phyloP scores from a whole-genome alignment of 129 eudicot genomes.

The Glebionis coronaria region DNA sequence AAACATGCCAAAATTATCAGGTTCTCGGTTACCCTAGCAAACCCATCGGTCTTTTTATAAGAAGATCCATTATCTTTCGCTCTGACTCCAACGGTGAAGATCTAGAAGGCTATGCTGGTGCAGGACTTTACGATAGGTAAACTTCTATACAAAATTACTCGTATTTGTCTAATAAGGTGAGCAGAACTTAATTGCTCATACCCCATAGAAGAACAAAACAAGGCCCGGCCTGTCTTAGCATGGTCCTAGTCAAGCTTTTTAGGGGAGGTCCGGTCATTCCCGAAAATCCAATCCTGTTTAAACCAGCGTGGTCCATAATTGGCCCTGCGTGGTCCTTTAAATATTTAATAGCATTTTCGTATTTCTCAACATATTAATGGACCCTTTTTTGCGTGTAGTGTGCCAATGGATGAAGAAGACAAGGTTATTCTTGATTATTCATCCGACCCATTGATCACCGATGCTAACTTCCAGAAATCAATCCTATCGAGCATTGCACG shows the following conservation, averaged over 20 bases:
- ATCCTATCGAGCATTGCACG: slow-evolving; percentile 74
- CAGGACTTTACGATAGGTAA: slow-evolving; percentile 99
- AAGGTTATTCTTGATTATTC: slow-evolving; percentile 87
- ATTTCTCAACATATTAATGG: neutral
- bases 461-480: slow-evolving; percentile 55
- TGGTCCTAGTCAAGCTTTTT: too few relatives aligned
- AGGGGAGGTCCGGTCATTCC: too few relatives aligned
- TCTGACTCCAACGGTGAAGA: slow-evolving; percentile 99
- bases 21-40: slow-evolving; percentile 98
- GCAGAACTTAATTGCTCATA: neutral
- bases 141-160: neutral
- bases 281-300: too few relatives aligned
- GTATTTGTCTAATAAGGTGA: neutral
- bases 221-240: neutral
- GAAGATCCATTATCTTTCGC: slow-evolving; percentile 83
- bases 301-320: too few relatives aligned
- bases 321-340: too few relatives aligned
- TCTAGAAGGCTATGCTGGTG: slow-evolving; percentile 99
- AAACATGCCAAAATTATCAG: slow-evolving; percentile 34
- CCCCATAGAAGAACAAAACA: neutral
- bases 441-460: slow-evolving; percentile 64
- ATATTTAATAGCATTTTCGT: neutral
- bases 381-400: slow-evolving; percentile 56
- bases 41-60: slow-evolving; percentile 89
- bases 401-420: slow-evolving; percentile 98